These are phyloP conservation scores for Colletotrichum tropicicola DNA, from an alignment of 2,329 filamentous ascomycete species.

Conservation along the genomic window DNA sequence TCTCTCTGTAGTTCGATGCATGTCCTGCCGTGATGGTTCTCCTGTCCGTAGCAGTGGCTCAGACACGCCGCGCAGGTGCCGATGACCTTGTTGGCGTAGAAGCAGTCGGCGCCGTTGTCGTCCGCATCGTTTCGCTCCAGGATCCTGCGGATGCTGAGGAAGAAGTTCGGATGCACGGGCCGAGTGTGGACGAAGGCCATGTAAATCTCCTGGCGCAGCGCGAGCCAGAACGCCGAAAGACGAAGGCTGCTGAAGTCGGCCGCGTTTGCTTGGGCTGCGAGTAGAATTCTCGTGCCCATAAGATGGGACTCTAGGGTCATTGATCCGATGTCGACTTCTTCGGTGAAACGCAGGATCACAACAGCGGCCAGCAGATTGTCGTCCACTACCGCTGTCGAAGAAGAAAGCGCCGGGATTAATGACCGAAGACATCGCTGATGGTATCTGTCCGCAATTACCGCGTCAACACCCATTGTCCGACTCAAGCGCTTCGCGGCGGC, in stretches of 20 bases:
- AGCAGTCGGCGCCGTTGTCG: conserved; percentile 26
- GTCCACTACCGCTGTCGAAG: conserved; percentile 36
- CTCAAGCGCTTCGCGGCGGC: conserved; percentile 38
- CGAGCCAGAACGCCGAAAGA: conserved; percentile 39
- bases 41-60: conserved; percentile 38
- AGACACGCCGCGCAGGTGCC: conserved; percentile 39
- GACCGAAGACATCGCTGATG: conserved; percentile 37
- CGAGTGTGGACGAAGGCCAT: conserved; percentile 41
- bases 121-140: conserved; percentile 33
- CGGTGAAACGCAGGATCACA: conserved; percentile 40
- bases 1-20: conserved; percentile 35
- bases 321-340: conserved; percentile 34
- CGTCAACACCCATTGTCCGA: conserved; percentile 34
- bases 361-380: conserved; percentile 40
- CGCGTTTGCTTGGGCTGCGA: conserved; percentile 39
- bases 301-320: conserved; percentile 37
- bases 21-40: conserved; percentile 35
- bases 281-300: conserved; percentile 38
- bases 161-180: conserved; percentile 37
- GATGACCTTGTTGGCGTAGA: conserved; percentile 38
- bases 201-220: conserved; percentile 39
- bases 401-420: conserved; percentile 38
- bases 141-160: conserved; percentile 29
- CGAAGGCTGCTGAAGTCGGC: conserved; percentile 38
- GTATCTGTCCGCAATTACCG: conserved; percentile 36